Conservation (phyloP, 495 filamentous ascomycete species). For the Hypoxylon lienhwacheense region DNA sequence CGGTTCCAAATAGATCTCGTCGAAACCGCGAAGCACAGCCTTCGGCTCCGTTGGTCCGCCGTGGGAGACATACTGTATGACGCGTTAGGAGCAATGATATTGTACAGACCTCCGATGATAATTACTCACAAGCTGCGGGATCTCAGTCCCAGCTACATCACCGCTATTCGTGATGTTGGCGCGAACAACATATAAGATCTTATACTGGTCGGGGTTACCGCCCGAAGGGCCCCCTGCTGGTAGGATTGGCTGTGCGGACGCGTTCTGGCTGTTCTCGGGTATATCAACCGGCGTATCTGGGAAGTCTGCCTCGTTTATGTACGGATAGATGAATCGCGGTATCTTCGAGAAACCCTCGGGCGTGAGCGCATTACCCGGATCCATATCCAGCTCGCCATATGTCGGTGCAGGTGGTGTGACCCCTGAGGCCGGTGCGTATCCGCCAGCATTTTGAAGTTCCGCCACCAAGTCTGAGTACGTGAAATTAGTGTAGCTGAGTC, state of each 20-base stretch:
- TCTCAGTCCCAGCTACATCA: conserved; percentile 54
- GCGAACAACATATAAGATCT: conserved; percentile 49
- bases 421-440: conserved; percentile 31
- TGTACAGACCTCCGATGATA: neutral
- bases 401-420: conserved; percentile 37
- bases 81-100: conserved; percentile 53
- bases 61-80: conserved; percentile 61
- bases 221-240: conserved; percentile 71
- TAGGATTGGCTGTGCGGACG: conserved; percentile 68
- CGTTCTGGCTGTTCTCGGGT: conserved; percentile 62
- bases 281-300: conserved; percentile 47
- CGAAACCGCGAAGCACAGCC: conserved; percentile 74
- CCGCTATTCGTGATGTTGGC: conserved; percentile 57
- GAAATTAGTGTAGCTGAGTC: conserved; percentile 53
- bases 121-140: conserved; percentile 60
- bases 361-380: conserved; percentile 35
- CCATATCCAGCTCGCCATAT: conserved; percentile 38
- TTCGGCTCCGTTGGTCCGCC: conserved; percentile 68
- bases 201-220: conserved; percentile 66
- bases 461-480: conserved; percentile 38
- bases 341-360: conserved; percentile 48
- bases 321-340: conserved; percentile 45
- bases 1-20: conserved; percentile 65
- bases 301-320: conserved; percentile 35
- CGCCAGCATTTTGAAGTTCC: neutral